Base-by-base conservation (phyloP, 306 rosid genomes). In the Fragaria nilgerrensis region DNA sequence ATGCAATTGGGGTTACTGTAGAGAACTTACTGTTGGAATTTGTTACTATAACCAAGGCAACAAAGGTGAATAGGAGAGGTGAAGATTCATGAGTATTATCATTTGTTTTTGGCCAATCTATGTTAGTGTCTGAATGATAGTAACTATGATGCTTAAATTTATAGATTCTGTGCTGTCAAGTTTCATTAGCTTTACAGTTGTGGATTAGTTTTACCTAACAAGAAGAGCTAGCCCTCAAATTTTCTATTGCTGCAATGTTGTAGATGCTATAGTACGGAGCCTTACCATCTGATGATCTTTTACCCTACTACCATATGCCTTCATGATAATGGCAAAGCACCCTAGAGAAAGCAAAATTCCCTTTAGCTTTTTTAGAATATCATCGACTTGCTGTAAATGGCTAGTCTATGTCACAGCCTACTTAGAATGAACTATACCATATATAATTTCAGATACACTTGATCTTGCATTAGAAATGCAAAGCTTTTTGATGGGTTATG, bases 281-380 rank as follows among this genome's bases (percentile, higher is more conserved):
- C 69, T 5, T 43, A 15, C 15, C 3, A 44, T 43, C 6, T 78
- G 47, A 45, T 78, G 47, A 45, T 11, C 19, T 48, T 48, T 48
- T 3, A 48, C 52, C 52, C 17, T 63, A 20, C 17, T 72, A 71
- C 50, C 88, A 87, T 85, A 87, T 85, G 87, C 84, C 34, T 68
- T 78, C 84, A 53, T 25, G 44, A 82, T 73, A 17, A 68, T 76
- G 71, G 72, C 41, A 10, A 11, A 44, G 48, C 48, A 44, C 48
- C 48, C 48, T 15, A 39, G 72, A 32, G 48, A 75, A 45, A 37
- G 47, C 52, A 49, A 47, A 16, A 58, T 59, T 66, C 78, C 72
- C 62, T 78, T 65, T 72, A 48, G 45, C 55, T n/a, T 45, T 62
- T 69, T 27, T 20, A 47, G 36, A 32, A 49, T 61, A 44, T 63